These are phyloP conservation scores for Epicoccum nigrum DNA, from an alignment of 2,329 filamentous ascomycete genomes.

Conservation along the genomic window DNA sequence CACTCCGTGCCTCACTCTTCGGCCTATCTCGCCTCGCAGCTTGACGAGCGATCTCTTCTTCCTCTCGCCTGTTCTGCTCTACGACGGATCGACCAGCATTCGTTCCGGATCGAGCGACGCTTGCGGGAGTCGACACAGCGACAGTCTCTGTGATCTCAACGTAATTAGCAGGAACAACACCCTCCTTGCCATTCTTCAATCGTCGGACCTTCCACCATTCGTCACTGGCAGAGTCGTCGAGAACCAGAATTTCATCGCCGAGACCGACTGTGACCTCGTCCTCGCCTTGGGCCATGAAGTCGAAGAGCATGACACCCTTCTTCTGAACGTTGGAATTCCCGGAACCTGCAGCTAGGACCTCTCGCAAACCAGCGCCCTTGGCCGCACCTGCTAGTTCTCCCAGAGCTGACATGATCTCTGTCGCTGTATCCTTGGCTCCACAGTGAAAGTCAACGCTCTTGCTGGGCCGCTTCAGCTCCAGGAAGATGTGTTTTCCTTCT, in stretches of 20 bases:
- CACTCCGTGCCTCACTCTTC: conserved; percentile 58
- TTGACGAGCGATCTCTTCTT: conserved; percentile 82
- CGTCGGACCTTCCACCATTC: conserved; percentile 98
- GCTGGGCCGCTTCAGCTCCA: conserved; percentile 89
- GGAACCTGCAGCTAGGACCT: conserved; percentile 82
- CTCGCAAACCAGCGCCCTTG: conserved; percentile 79
- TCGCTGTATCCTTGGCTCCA: conserved; percentile 93
- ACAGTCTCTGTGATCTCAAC: conserved; percentile 82
- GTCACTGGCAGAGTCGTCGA: conserved; percentile 90
- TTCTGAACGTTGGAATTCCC: conserved; percentile 68
- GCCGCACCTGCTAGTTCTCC: conserved; percentile 88
- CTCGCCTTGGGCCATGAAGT: conserved; percentile 95
- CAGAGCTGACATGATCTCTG: conserved; percentile 86
- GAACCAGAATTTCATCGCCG: conserved; percentile 86
- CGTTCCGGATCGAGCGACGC: conserved; percentile 59
- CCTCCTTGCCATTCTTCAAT: conserved; percentile 89
- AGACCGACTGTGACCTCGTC: conserved; percentile 92
- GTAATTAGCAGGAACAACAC: conserved; percentile 95
- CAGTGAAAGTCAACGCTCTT: conserved; percentile 97
- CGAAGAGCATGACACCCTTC: conserved; percentile 87
- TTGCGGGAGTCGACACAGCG: conserved; percentile 56
- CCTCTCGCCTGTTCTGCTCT: conserved; percentile 78
- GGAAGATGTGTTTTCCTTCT: conserved; percentile 96
- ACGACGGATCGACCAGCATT: conserved; percentile 70
- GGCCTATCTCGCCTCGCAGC: conserved; percentile 69